phyloP scores from a whole-genome alignment of 2,329 filamentous ascomycete genomes.

The Pseudophaeomoniella oleicola region DNA sequence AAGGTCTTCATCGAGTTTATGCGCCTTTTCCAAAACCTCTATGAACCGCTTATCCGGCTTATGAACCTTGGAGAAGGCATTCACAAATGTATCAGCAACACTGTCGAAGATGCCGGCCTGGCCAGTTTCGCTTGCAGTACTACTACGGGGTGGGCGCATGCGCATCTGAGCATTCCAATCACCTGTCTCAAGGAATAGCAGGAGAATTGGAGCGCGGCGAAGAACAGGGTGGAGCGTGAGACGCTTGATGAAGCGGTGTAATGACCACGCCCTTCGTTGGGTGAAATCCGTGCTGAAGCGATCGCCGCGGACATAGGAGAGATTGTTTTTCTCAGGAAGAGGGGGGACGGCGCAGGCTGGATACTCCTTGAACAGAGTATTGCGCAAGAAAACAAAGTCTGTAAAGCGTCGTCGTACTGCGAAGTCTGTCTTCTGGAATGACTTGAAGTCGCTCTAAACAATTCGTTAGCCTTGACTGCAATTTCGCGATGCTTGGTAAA shows the following conservation, averaged over 20 bases:
- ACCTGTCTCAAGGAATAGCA: constrained; percentile 77
- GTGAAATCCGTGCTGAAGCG: constrained; percentile 92
- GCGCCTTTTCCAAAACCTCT: constrained; percentile 80
- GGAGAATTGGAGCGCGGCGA: constrained; percentile 65
- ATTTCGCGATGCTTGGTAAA: too few relatives aligned
- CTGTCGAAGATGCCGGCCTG: constrained; percentile 69
- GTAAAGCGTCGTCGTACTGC: constrained; percentile 83
- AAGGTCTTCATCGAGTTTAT: constrained; percentile 89
- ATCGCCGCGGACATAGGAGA: constrained; percentile 95
- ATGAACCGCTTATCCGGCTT: constrained; percentile 90
- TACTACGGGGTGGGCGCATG: constrained; percentile 52
- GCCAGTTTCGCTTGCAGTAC: constrained; percentile 27
- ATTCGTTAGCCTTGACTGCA: too few relatives aligned
- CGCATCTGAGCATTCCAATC: constrained; percentile 98
- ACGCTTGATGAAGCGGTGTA: constrained; percentile 80
- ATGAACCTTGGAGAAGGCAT: constrained; percentile 92
- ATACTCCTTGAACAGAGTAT: constrained; percentile 74
- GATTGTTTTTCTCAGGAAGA: constrained; percentile 94
- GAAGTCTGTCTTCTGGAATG: constrained; percentile 72
- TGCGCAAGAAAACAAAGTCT: constrained; percentile 94
- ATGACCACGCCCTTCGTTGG: constrained; percentile 68
- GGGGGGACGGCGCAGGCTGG: constrained; percentile 87
- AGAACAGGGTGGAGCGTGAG: constrained; percentile 79
- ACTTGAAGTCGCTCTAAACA: constrained; percentile 73
- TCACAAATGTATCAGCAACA: constrained; percentile 91